These are phyloP conservation scores for Pulveroboletus sp. DNA, from an alignment of 768 basidiomycete species.

Conservation along the genomic window DNA sequence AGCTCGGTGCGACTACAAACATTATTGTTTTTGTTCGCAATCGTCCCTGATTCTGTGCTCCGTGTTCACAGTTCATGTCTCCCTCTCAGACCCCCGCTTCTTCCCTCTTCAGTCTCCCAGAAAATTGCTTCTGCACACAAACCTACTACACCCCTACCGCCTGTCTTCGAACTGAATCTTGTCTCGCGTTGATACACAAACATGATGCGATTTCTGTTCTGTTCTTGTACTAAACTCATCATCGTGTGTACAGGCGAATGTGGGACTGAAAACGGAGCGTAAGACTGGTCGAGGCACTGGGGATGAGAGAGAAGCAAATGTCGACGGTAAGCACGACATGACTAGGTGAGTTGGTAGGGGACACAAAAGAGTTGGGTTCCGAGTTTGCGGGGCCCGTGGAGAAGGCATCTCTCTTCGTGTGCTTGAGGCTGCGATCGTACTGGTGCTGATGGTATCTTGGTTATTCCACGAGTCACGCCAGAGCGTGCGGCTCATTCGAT, in stretches of 20 bases:
- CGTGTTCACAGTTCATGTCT: neutral
- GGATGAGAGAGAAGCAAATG: slow-evolving; percentile 76
- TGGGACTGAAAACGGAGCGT: slow-evolving; percentile 78
- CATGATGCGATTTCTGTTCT: slow-evolving; percentile 77
- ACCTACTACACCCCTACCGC: no score
- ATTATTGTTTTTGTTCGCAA: slow-evolving; percentile 28
- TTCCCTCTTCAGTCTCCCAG: slow-evolving; percentile 48
- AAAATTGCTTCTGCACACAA: slow-evolving; percentile 67
- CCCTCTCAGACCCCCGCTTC: neutral
- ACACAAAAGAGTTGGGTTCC: slow-evolving; percentile 44
- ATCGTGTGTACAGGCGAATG: slow-evolving; percentile 85
- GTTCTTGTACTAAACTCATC: slow-evolving; percentile 46
- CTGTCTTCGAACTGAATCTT: slow-evolving; percentile 79
- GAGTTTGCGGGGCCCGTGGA: slow-evolving; percentile 75
- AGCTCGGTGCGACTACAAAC: slow-evolving; percentile 40
- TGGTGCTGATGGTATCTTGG: neutral
- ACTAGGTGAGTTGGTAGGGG: slow-evolving; percentile 54
- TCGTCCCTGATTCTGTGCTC: no score
- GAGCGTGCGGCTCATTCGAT: slow-evolving; percentile 35
- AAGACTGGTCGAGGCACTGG: slow-evolving; percentile 85
- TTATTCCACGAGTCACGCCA: slow-evolving; percentile 61
- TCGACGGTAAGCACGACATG: slow-evolving; percentile 44
- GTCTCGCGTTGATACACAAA: slow-evolving; percentile 61
- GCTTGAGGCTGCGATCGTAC: no score
- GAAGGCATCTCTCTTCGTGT: slow-evolving; percentile 45